phyloP scores from a whole-genome alignment of 495 filamentous ascomycete genomes.

The Amorphotheca resinae region DNA sequence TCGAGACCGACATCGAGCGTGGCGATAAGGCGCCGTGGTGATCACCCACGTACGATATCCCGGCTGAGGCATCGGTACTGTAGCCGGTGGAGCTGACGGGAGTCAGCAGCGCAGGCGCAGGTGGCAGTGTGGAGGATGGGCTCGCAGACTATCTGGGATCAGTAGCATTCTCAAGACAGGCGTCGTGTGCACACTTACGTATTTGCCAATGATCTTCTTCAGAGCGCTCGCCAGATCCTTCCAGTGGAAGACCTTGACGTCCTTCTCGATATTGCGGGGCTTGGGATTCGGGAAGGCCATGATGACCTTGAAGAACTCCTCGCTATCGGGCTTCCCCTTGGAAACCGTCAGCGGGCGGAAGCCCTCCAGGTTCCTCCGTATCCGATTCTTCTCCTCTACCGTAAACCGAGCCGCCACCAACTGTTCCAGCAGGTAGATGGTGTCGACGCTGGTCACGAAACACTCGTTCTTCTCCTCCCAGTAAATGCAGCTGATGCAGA shows the following conservation, averaged over 20 bases:
- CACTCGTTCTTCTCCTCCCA: constrained; percentile 86
- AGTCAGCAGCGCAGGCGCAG: constrained; percentile 19
- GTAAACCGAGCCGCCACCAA: constrained; percentile 70
- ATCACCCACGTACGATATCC: constrained; percentile 12
- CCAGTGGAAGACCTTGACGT: constrained; percentile 97
- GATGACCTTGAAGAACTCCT: constrained; percentile 96
- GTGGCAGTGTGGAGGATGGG: constrained; percentile 22
- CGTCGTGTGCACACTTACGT: constrained; percentile 44
- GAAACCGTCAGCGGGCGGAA: constrained; percentile 84
- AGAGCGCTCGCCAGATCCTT: constrained; percentile 67
- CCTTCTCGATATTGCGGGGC: constrained; percentile 95
- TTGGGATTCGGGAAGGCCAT: constrained; percentile 96
- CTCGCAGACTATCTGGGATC: constrained; percentile 19
- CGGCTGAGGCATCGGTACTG: constrained; percentile 12
- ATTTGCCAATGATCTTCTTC: constrained; percentile 98
- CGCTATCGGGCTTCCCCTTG: constrained; percentile 80
- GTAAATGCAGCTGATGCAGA: constrained; percentile 81
- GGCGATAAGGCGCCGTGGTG: constrained; percentile 17
- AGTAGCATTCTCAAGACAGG: not conserved
- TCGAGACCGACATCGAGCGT: constrained; percentile 16
- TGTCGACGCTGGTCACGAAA: constrained; percentile 93
- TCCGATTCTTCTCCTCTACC: constrained; percentile 95
- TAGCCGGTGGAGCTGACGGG: constrained; percentile 19
- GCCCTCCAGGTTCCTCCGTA: constrained; percentile 85
- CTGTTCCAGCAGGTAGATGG: constrained; percentile 82